Evolutionary conservation across 2,329 filamentous ascomycete species (phyloP), one percentile per base, ranked within the genome.

Genomic region (Nemania serpens): DNA sequence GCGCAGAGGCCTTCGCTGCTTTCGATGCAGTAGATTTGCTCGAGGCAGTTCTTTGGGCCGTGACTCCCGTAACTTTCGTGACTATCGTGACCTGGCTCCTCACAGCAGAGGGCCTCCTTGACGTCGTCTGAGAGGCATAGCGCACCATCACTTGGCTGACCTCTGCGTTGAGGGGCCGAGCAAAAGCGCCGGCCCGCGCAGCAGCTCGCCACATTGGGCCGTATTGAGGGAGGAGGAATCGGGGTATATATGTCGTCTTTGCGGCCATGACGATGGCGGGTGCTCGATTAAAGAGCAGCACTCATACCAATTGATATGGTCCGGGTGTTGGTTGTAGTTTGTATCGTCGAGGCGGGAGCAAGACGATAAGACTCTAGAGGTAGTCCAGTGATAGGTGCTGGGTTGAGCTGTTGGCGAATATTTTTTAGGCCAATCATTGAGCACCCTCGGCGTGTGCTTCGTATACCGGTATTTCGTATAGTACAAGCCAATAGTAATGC

Each of bases 221-320:
- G 67, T 84, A 81, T 63, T 86, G 82, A 3, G 88, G 88, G 42
- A 91, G 82, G n/a, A 91, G 82, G 72, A 90, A 90, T 48, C 83
- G 82, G 33, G 88, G 88, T 63, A 90, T 89, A 64, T 80, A 74
- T 22, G 79, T 75, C n/a, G 79, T 75, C 39, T 80, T 79, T 46
- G 75, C 69, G 52, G 81, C 74, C 80, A 84, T 78, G 55, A 43
- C n/a, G 33, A 12, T 39, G 11, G 11, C 36, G 25, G 12, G 7
- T 7, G 25, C 49, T 59, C 55, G 50, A 51, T 57, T 46, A 45
- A 7, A 29, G 25, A 3, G 25, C 25, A 29, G 25, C 25, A 29
- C 25, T 29, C n/a, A n/a, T n/a, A n/a, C n/a, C n/a, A n/a, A n/a
- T n/a, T n/a, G n/a, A n/a, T n/a, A n/a, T n/a, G n/a, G n/a, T n/a